Conservation (phyloP, 371 early-diverging fungal species). For the Thermomucor indicae-seudaticae region DNA sequence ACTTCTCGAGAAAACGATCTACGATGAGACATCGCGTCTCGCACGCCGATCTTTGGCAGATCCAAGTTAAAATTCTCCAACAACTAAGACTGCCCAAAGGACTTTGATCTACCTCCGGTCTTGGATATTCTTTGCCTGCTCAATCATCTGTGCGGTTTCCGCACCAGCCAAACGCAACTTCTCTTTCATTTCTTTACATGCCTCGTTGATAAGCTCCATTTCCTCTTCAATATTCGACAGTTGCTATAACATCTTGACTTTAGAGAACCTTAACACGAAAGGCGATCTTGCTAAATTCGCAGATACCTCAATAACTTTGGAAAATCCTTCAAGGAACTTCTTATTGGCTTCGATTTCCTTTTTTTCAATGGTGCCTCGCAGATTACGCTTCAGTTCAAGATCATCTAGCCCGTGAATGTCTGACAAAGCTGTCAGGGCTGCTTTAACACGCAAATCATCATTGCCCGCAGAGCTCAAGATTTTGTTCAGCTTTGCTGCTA, state of each 20-base stretch:
- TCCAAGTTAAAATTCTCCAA: background rate
- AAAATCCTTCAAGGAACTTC: constrained; percentile 59
- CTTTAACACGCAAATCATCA: constrained; percentile 54
- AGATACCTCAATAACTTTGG: constrained; percentile 55
- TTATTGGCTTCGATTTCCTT: constrained; percentile 59
- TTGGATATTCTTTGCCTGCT: constrained; percentile 63
- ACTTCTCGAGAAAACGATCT: constrained; percentile 64
- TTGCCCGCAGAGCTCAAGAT: constrained; percentile 47
- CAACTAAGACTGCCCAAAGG: background rate
- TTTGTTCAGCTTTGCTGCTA: constrained; percentile 55
- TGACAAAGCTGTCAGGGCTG: constrained; percentile 64
- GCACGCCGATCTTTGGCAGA: constrained; percentile 39
- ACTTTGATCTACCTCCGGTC: constrained; percentile 44
- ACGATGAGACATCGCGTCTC: constrained; percentile 46
- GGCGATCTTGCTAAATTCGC: background rate
- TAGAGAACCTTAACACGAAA: too few relatives aligned
- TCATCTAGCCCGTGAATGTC: constrained; percentile 64
- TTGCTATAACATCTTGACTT: constrained; percentile 39
- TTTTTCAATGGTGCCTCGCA: constrained; percentile 70
- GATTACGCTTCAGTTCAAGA: constrained; percentile 49
- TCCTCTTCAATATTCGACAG: constrained; percentile 52
- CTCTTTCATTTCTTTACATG: constrained; percentile 61
- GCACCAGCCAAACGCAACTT: constrained; percentile 48
- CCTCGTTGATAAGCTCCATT: constrained; percentile 51
- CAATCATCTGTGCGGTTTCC: constrained; percentile 59